These are phyloP conservation scores for Aspergillus jensenii DNA, from an alignment of 2,329 filamentous ascomycete genomes.

Conservation along the genomic window DNA sequence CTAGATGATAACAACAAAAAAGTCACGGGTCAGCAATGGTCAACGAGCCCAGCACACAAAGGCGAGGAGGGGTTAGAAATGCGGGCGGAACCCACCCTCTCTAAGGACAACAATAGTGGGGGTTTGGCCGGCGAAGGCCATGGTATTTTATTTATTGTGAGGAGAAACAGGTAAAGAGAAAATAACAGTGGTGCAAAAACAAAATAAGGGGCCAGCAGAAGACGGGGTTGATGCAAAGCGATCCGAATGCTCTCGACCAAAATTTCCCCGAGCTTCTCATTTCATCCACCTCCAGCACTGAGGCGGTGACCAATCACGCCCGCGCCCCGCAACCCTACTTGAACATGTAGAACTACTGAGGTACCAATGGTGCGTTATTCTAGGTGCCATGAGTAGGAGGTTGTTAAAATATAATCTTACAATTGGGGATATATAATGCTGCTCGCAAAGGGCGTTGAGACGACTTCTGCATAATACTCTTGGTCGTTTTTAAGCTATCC, in stretches of 20 bases:
- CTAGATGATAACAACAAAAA: constrained; percentile 48
- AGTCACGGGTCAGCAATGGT: constrained; percentile 18
- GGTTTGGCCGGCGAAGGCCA: constrained; percentile 97
- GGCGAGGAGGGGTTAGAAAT: constrained; percentile 24
- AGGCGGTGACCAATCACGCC: constrained; percentile 37
- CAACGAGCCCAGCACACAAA: constrained; percentile 25
- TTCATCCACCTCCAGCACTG: constrained; percentile 30
- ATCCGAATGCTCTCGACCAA: constrained; percentile 39
- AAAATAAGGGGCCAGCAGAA: constrained; percentile 4
- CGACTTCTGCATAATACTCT: background rate
- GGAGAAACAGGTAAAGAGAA: constrained; percentile 18
- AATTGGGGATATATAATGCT: background rate
- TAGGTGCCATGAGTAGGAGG: no score
- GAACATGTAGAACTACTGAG: background rate
- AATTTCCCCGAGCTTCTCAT: constrained; percentile 43
- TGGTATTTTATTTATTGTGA: constrained; percentile 45
- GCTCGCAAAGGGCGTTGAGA: background rate
- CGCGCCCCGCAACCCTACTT: constrained; percentile 20
- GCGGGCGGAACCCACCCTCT: constrained; percentile 68
- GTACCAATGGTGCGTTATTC: no score
- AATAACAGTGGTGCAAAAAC: background rate
- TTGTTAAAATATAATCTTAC: background rate
- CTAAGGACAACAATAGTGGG: constrained; percentile 98
- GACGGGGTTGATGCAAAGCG: constrained; percentile 25
- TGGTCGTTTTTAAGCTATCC: background rate